phyloP scores from a whole-genome alignment of 2,329 filamentous ascomycete species.

The Emergomyces africanus region DNA sequence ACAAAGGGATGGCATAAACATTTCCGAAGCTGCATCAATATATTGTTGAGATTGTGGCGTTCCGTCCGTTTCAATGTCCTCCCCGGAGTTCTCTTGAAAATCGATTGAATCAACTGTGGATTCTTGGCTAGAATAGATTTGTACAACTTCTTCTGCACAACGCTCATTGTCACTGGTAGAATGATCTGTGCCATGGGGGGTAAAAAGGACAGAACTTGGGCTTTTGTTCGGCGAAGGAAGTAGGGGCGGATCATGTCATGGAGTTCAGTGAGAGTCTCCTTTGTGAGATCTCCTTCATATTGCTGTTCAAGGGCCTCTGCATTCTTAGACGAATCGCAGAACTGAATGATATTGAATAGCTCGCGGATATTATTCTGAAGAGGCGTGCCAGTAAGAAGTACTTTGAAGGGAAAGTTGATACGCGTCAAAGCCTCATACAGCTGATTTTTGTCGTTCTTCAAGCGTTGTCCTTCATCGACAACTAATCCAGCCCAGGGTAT shows the following conservation, averaged over 20 bases:
- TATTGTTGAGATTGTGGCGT: slow-evolving; percentile 76
- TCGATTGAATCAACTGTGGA: slow-evolving; percentile 72
- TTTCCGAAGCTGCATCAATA: slow-evolving; percentile 87
- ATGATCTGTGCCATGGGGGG: slow-evolving; percentile 94
- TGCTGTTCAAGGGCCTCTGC: slow-evolving; percentile 62
- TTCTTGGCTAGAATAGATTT: slow-evolving; percentile 89
- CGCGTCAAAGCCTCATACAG: slow-evolving; percentile 63
- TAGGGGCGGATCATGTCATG: slow-evolving; percentile 69
- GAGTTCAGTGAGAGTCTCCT: slow-evolving; percentile 66
- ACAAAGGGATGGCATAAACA: slow-evolving; percentile 94
- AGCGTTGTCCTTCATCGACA: slow-evolving; percentile 86
- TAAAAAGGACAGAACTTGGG: slow-evolving; percentile 77
- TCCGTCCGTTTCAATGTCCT: slow-evolving; percentile 52
- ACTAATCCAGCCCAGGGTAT: slow-evolving; percentile 80
- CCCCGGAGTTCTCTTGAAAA: slow-evolving; percentile 56
- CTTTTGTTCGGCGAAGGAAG: slow-evolving; percentile 70
- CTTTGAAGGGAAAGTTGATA: slow-evolving; percentile 67
- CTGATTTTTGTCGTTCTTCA: slow-evolving; percentile 83
- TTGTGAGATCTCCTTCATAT: slow-evolving; percentile 59
- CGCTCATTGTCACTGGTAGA: slow-evolving; percentile 86
- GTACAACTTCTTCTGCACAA: slow-evolving; percentile 86
- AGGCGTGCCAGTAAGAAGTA: slow-evolving; percentile 79
- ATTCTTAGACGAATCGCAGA: slow-evolving; percentile 61
- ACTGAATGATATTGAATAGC: slow-evolving; percentile 92
- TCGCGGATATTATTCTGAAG: slow-evolving; percentile 77